Base-by-base conservation (phyloP, 805 yeast species). In the Kodamaea lidongshanica region DNA sequence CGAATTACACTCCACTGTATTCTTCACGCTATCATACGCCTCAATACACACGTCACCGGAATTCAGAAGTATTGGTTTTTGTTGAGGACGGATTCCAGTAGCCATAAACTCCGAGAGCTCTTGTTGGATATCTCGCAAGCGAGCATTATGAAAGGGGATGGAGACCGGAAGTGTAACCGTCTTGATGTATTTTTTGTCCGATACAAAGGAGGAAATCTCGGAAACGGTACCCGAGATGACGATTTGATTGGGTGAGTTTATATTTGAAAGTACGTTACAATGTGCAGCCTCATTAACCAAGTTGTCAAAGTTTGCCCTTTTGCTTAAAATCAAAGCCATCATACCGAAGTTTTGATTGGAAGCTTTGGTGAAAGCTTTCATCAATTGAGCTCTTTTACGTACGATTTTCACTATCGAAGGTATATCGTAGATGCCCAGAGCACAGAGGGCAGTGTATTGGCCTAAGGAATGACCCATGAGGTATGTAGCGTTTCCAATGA, bases 401-500 rank as follows among this genome's bases (percentile, higher is more conserved):
- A 70, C 76, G n/a, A 70, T 48, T 37, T 42, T 35, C n/a, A 69
- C 50, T 1, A 67, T 67, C 7, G 57, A 44, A 3, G 42, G 27
- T 5, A 65, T 45, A 12, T 53, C 46, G 4, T 67, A 35, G 7
- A 47, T 44, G 3, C 65, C 66, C n/a, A 64, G 45, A 5, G 61
- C 49, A 3, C 55, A 41, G 27, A 58, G 47, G 1, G 74, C 71
- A 3, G 73, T 52, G 42, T 62, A 70, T 43, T 71, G 74, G 4
- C 77, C 77, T 16, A 71, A 49, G 2, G 75, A 70, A 41, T 71
- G 77, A 25, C 77, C 77, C 38, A 65, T 30, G 4, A 58, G 39
- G 35, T 40, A 57, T 16, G 16, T 23, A 8, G 23, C 20, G 5
- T 39, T 28, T 1, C 37, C 29, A 2, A 41, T 28, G 13, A 54